A percentile compares a stretch with the other conserved stretches of the same genome.
phyloP scores from a whole-genome alignment of 495 filamentous ascomycete genomes.

The Cudoniella acicularis region DNA sequence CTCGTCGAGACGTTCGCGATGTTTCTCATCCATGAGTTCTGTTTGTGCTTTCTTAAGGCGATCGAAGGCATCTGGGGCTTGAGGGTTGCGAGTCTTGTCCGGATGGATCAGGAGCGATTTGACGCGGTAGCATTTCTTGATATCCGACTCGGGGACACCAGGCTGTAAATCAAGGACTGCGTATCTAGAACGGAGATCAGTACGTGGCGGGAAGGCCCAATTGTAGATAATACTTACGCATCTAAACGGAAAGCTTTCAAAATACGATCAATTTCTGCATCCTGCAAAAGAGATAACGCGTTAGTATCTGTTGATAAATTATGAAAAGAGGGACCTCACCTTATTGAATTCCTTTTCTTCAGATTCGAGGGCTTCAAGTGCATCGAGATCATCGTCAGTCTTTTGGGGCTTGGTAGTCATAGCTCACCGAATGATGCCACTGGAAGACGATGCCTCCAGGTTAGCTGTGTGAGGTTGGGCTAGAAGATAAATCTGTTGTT shows the following conservation, averaged over 20 bases:
- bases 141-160: conserved; percentile 91
- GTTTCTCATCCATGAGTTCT: conserved; percentile 89
- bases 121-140: conserved; percentile 88
- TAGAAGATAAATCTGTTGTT: too few relatives aligned
- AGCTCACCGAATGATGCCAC: conserved; percentile 24
- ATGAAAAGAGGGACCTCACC: conserved; percentile 35
- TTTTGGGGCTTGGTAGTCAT: conserved; percentile 28
- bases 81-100: conserved; percentile 91
- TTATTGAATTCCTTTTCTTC: conserved; percentile 90
- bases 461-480: not conserved
- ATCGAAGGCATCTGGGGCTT: conserved; percentile 94
- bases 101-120: conserved; percentile 98
- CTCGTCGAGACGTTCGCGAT: conserved; percentile 81
- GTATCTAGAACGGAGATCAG: conserved; percentile 51
- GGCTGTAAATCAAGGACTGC: conserved; percentile 94
- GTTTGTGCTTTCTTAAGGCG: conserved; percentile 92
- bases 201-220: not conserved
- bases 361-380: conserved; percentile 77
- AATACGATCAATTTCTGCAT: conserved; percentile 95
- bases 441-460: conserved; percentile 2
- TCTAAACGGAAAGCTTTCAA: conserved; percentile 85
- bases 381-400: conserved; percentile 67
- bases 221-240: conserved; percentile 55
- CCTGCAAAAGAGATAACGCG: conserved; percentile 45
- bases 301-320: conserved; percentile 8